These are phyloP conservation scores for Lactarius akahatsu DNA, from an alignment of 768 basidiomycete species.

Conservation along the genomic window DNA sequence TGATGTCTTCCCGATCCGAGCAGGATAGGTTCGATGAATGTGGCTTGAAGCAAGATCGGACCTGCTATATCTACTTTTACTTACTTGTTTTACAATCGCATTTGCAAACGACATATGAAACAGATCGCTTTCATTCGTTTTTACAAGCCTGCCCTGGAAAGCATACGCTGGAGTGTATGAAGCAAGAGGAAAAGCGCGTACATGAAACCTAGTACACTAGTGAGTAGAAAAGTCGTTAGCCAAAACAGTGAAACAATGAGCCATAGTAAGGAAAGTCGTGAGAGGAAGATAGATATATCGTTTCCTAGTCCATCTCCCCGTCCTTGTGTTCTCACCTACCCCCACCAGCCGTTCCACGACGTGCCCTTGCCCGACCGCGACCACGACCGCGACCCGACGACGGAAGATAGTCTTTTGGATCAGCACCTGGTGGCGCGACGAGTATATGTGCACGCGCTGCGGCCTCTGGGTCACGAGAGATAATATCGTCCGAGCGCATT, in stretches of 20 bases:
- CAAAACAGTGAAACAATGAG: conserved; percentile 9
- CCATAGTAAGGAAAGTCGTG: conserved; percentile 1
- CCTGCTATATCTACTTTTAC: conserved; percentile 31
- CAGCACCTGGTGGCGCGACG: conserved; percentile 28
- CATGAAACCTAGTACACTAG: conserved; percentile 12
- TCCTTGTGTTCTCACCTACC: conserved; percentile 23
- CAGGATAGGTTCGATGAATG: conserved; percentile 9
- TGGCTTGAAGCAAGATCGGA: conserved; percentile 14
- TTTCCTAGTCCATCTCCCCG: conserved; percentile 25
- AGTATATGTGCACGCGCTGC: conserved; percentile 29
- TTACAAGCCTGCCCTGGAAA: neutral
- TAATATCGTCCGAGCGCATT: conserved; percentile 30
- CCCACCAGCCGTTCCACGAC: conserved; percentile 15
- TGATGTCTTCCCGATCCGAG: conserved; percentile 11
- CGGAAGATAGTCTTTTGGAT: conserved; percentile 27
- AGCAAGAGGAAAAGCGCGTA: neutral
- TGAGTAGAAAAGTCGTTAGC: conserved; percentile 12
- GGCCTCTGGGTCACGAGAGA: conserved; percentile 27
- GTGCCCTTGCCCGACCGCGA: conserved; percentile 22
- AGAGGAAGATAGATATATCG: neutral
- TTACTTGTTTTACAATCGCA: conserved; percentile 30
- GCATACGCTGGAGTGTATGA: neutral
- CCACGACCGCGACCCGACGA: conserved; percentile 18
- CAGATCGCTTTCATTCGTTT: conserved; percentile 15
- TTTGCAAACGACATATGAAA: conserved; percentile 21